Evolutionary conservation across 345 rosid genomes (phyloP), one percentile per base, ranked within the genome.

Genomic region (Iberis pinnata): DNA sequence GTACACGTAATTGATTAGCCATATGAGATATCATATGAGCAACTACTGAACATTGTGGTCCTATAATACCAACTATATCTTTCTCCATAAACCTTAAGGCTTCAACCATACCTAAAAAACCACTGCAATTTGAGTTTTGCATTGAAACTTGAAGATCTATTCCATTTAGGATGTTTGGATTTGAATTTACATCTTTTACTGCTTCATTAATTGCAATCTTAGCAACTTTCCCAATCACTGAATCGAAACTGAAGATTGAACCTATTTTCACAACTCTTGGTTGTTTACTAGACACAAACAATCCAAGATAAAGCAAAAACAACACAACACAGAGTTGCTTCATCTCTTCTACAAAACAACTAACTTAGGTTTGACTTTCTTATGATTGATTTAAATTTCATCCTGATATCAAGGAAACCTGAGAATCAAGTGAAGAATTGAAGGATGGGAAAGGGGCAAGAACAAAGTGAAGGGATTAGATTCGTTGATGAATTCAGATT

Each of bases 31-130:
- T 60, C 41, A 77, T 73, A 64, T 80, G 95, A 11, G 92, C 86
- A 47, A 84, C 88, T 45, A 79, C 83, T 16, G 98, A 81, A 71
- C 89, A 78, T 49, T 87, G 96, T 5, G 98, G 98, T 37, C 98
- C 98, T 54, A 90, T 60, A 33, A 90, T 71, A 22, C 95, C 95
- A 16, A 87, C 59, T 9, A 68, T 52, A 49, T 87, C 89, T 17
- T 70, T 81, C 84, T 81, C 94, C 98, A 87, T 87, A 73, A 82
- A 82, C 55, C 61, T 70, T 82, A 90, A 61, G 36, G 86, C 98
- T 84, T 90, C 83, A 50, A 80, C 70, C 96, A 90, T 78, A 63
- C 95, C 98, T 45, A 73, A 18, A 69, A 90, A 90, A 38, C 96
- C 98, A 17, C 81, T 90, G 77, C 96, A 79, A 45, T 87, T 81